Evolutionary conservation across 225 moss, liverwort and hornwort species (phyloP).

Genomic region (Polytrichum formosum): DNA sequence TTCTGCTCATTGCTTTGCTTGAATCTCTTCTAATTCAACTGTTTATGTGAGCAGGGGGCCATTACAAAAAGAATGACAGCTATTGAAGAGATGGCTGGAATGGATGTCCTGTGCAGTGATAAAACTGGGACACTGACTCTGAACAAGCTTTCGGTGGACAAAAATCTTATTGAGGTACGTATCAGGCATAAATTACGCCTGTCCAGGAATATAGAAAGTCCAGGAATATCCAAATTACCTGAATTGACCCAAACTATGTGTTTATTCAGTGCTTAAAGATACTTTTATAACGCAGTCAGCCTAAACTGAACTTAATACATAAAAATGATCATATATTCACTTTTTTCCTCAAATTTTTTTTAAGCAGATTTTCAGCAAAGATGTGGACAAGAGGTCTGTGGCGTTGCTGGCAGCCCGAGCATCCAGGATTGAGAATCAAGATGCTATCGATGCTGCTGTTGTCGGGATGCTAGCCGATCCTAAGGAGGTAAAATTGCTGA

Average conservation of each 20-base stretch:
- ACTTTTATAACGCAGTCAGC: too few relatives aligned
- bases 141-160: conserved; percentile 50
- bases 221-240: too few relatives aligned
- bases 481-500: conserved; percentile 21
- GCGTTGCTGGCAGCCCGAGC: conserved; percentile 46
- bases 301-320: too few relatives aligned
- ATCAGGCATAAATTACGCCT: not conserved
- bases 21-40: too few relatives aligned
- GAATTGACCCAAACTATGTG: too few relatives aligned
- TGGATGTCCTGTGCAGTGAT: conserved; percentile 66
- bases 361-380: conserved; percentile 26
- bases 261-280: too few relatives aligned
- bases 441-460: conserved; percentile 53
- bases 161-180: conserved; percentile 39
- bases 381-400: conserved; percentile 32
- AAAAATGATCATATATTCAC: not conserved
- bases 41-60: conserved; percentile 40
- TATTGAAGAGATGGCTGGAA: conserved; percentile 71
- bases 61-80: conserved; percentile 75
- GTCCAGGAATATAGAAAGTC: too few relatives aligned
- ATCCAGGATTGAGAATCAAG: conserved; percentile 46
- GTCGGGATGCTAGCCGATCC: conserved; percentile 51
- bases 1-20: too few relatives aligned
- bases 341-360: not conserved
- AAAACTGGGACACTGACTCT: conserved; percentile 55